Base-by-base conservation (phyloP, 495 filamentous ascomycete species). In the Penicillium cosmopolitanum region DNA sequence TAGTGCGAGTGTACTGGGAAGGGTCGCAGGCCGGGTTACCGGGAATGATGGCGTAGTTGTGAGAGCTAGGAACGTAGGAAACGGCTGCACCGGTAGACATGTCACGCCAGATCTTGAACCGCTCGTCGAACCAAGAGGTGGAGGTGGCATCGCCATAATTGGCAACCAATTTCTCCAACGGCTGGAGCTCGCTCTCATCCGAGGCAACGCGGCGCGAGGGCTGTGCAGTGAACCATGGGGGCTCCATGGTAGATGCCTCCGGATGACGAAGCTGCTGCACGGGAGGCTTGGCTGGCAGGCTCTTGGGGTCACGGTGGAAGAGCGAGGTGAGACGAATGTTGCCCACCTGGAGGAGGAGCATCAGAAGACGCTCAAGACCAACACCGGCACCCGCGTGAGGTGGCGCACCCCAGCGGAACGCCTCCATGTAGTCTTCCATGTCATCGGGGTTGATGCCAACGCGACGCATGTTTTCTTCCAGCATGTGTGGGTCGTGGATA, bases 321-420 rank as follows among this genome's bases (percentile, higher is more conserved):
- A 96, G 73, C 3, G 92, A 92, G 1, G 91, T 92, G 35, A 95
- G 83, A 31, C 93, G 87, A 55, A 97, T 94, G 72, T 97, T 93
- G 60, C 92, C 92, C 9, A 96, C 77, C 61, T 89, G 84, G 25
- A 97, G 78, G 57, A 96, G 71, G 31, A 96, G 84, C 82, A 96
- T 94, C 11, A 96, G 72, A 5, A 96, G 77, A 47, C 92, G 89
- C 74, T 97, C 93, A 7, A 97, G 78, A 34, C 93, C 93, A 58
- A 96, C 91, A 71, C 93, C 93, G 61, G 90, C 92, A 43, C 93
- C 93, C 1, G 90, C 93, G 57, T 97, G 93, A 2, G 93, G 93
- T 4, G 94, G 92, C 0, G 92, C 88, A 19, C 91, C 93, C 80
- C 85, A 96, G 56, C 90, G 83, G 79, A 97, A 97, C 19, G 85